Percentiles rank a stretch among this genome's conserved stretches.
Conservation (phyloP, 768 basidiomycete species). For the Amanita polypyramis region DNA sequence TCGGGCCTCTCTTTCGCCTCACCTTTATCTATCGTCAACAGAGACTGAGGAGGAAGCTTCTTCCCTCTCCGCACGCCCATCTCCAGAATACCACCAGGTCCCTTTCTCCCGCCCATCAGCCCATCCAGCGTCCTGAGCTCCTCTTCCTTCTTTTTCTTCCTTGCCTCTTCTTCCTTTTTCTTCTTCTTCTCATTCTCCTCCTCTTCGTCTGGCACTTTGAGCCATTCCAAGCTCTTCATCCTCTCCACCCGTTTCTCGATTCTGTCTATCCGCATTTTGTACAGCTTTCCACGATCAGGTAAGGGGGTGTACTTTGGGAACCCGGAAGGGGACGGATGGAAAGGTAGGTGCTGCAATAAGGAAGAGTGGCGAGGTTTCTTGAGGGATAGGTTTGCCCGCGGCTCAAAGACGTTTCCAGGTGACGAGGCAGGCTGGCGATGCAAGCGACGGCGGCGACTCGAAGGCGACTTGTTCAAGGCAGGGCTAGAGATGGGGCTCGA, state of each 20-base stretch:
- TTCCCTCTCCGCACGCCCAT: slow-evolving; percentile 5
- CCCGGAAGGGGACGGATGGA: slow-evolving; percentile 14
- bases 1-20: neutral
- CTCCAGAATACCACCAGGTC: neutral
- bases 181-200: slow-evolving; percentile 13
- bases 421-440: neutral
- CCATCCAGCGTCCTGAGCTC: neutral
- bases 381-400: neutral
- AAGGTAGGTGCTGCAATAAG: slow-evolving; percentile 9
- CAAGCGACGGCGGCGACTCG: neutral
- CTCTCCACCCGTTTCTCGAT: slow-evolving; percentile 18
- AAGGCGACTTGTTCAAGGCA: neutral
- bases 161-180: slow-evolving; percentile 10
- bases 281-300: slow-evolving; percentile 26
- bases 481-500: neutral
- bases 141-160: neutral
- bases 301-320: slow-evolving; percentile 30
- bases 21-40: neutral
- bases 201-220: slow-evolving; percentile 21
- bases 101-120: neutral
- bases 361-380: slow-evolving; percentile 7
- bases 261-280: slow-evolving; percentile 24
- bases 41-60: neutral
- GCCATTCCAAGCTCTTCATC: slow-evolving; percentile 22
- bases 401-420: slow-evolving; percentile 1